phyloP scores from a whole-genome alignment of 106 monocot species.

The Chionographis japonica region DNA sequence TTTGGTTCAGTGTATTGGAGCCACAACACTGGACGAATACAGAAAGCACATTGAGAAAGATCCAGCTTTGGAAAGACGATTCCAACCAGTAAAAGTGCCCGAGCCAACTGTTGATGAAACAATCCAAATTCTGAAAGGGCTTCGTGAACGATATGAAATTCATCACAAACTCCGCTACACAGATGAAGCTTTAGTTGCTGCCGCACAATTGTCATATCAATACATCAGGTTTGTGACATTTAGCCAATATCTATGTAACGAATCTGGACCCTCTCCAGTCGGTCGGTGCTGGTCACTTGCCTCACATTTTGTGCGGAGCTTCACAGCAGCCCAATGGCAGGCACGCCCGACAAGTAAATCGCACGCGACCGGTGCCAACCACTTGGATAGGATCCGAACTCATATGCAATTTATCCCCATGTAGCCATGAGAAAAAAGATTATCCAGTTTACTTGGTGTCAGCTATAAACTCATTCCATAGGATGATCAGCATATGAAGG shows the following conservation, averaged over 20 bases:
- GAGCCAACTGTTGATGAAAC: slow-evolving; percentile 16
- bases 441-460: too few species aligned
- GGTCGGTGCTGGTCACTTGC: background rate
- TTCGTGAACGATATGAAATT: slow-evolving; percentile 10
- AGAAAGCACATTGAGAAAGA: slow-evolving; percentile 15
- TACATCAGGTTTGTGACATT: slow-evolving; percentile 12
- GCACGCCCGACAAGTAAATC: too few species aligned
- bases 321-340: too few species aligned
- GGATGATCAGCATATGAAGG: too few species aligned
- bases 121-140: slow-evolving; percentile 4
- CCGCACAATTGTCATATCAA: slow-evolving; percentile 4
- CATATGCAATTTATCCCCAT: too few species aligned
- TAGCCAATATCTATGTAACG: too few species aligned
- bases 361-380: too few species aligned
- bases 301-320: too few species aligned
- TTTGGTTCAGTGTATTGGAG: slow-evolving; percentile 12
- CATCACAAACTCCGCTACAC: slow-evolving; percentile 10
- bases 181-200: slow-evolving; percentile 8
- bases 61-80: slow-evolving; percentile 11
- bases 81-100: slow-evolving; percentile 2
- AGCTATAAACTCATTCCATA: too few species aligned
- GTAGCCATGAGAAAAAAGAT: too few species aligned
- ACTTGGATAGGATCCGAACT: too few species aligned
- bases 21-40: slow-evolving; percentile 13
- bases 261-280: too few species aligned